These are phyloP conservation scores for Bassia scoparia DNA, from an alignment of 148 eudicot species.

Conservation along the genomic window DNA sequence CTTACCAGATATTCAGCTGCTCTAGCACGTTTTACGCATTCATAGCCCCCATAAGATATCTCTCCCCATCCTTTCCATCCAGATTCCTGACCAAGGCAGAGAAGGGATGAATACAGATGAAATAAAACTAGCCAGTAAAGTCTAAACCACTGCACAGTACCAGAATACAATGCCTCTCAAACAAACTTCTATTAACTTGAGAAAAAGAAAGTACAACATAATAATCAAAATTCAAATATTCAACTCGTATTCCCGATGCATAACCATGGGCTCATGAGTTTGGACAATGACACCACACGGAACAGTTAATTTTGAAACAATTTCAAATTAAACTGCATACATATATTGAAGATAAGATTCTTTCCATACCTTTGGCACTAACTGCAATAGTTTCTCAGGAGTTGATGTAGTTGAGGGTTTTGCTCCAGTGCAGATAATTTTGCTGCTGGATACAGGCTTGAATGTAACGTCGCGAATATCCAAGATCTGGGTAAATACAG, in stretches of 20 bases:
- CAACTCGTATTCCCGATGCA: neutral
- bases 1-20: constrained; percentile 97
- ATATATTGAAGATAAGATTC: no score
- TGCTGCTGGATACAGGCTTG: constrained; percentile 49
- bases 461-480: constrained; percentile 77
- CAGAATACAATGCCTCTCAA: neutral
- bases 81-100: constrained; percentile 43
- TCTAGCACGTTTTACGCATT: constrained; percentile 73
- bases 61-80: constrained; percentile 99
- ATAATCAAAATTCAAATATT: no score
- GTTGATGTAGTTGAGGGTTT: constrained; percentile 56
- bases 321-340: no score
- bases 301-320: no score
- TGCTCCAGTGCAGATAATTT: constrained; percentile 80
- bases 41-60: constrained; percentile 91
- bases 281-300: no score
- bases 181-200: neutral
- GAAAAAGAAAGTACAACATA: neutral
- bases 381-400: constrained; percentile 70
- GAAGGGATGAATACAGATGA: neutral
- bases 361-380: constrained; percentile 67
- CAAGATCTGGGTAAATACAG: constrained; percentile 45
- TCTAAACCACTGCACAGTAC: neutral
- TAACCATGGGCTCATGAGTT: neutral
- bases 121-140: neutral